Evolutionary conservation across 1,284 basidiomycete species (phyloP), one percentile per base, ranked within the genome.

Genomic region (Cryptococcus neoformans): DNA sequence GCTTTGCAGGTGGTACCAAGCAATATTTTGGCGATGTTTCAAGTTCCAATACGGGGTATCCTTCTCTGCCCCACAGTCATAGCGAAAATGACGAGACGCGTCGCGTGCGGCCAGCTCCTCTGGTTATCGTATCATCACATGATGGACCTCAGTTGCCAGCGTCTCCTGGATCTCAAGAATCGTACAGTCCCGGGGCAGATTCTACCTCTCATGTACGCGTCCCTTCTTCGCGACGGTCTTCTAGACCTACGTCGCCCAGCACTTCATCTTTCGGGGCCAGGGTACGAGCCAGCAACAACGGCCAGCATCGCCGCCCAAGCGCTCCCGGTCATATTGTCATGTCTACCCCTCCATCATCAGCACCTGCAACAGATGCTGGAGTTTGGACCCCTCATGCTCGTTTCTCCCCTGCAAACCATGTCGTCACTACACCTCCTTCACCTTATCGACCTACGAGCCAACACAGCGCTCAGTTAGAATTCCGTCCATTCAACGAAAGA

Each of bases 211-310:
- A 16, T 8, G 34, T 28, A 21, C 49, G 36, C 37, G 54, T 56
- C 36, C 45, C 52, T 4, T 40, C 56, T 38, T 21, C 21, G 21
- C 50, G 65, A 28, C 37, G 64, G 44, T 72, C 70, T 6, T 70
- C 68, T 7, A 56, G 70, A 28, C 68, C 70, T 10, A 59, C 65
- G 41, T 70, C 70, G 12, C 70, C 68, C 0, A 65, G 68, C 12
- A 48, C 63, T 1, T 55, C 64, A n/a, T 68, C 67, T 9, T 72
- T 72, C 45, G 70, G 70, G 12, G 56, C 65, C 6, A 45, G 69
- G 9, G 52, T 62, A 16, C 55, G 61, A 28, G 50, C 53, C n/a
- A 54, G 47, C 5, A 56, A 54, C n/a, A 56, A 58, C 28, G 21
- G 21, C 21, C 21, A 21, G 21, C 21, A 3, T 21, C 21, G 21